A percentile compares a stretch with the other conserved stretches of the same genome.
phyloP scores from a whole-genome alignment of 2,329 filamentous ascomycete genomes.

The Colletotrichum sp. region DNA sequence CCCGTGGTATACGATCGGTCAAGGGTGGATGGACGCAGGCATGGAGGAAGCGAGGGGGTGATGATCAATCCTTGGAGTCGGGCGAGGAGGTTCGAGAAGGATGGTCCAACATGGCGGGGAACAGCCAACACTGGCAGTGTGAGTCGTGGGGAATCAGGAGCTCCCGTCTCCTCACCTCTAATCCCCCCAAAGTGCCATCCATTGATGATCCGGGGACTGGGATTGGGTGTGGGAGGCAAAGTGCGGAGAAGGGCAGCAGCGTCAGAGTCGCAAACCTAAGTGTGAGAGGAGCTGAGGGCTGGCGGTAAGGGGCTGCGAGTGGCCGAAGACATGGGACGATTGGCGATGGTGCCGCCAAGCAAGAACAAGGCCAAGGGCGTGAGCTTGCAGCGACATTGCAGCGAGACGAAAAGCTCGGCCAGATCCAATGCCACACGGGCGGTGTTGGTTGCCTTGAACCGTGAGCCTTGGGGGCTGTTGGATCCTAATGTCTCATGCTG shows the following conservation, averaged over 20 bases:
- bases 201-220: neutral
- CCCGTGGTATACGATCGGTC: neutral
- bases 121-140: neutral
- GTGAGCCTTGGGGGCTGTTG: neutral
- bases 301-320: neutral
- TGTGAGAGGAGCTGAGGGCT: neutral
- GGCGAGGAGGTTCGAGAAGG: neutral
- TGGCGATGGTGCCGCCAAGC: neutral
- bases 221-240: neutral
- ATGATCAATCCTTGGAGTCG: conserved; percentile 2
- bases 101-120: neutral
- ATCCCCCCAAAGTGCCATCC: neutral
- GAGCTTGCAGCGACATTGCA: neutral
- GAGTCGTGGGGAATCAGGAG: neutral
- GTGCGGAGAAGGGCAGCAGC: neutral
- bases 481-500: neutral
- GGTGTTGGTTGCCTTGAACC: neutral
- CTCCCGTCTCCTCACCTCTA: neutral
- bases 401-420: neutral
- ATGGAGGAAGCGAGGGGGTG: neutral
- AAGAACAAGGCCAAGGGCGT: neutral
- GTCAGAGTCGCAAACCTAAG: neutral
- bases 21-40: neutral
- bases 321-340: neutral
- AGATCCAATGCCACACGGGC: neutral